Evolutionary conservation across 164 flowering plant genomes (phyloP).

Genomic region (Buxus sempervirens): DNA sequence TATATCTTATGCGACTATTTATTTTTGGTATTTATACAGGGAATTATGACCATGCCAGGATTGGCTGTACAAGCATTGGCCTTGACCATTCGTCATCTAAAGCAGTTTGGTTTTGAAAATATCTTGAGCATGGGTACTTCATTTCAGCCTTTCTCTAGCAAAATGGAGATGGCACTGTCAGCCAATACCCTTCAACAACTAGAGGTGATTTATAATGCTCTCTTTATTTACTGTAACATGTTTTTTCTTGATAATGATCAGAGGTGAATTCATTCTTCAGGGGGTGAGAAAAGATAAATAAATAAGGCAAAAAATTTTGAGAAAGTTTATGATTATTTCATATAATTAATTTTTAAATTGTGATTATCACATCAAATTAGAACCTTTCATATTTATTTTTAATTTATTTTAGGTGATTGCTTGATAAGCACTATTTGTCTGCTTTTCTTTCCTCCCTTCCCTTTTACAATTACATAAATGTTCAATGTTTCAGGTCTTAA

Average conservation of each 20-base stretch:
- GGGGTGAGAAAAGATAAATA: neutral
- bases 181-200: slow-evolving; percentile 89
- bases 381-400: too few species aligned
- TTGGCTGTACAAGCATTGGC: slow-evolving; percentile 86
- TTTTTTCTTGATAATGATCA: neutral
- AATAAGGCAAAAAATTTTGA: too few species aligned
- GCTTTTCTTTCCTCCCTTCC: too few species aligned
- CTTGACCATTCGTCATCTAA: slow-evolving; percentile 65
- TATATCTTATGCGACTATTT: neutral
- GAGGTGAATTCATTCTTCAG: neutral
- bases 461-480: neutral
- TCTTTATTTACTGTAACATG: neutral
- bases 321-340: too few species aligned
- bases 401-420: too few species aligned
- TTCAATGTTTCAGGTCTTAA: slow-evolving; percentile 44
- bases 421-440: too few species aligned
- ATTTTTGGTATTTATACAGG: slow-evolving; percentile 38
- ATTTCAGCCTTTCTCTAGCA: slow-evolving; percentile 67
- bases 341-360: too few species aligned
- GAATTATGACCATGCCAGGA: slow-evolving; percentile 70
- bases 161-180: slow-evolving; percentile 73
- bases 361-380: too few species aligned
- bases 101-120: slow-evolving; percentile 85
- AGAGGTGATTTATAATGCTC: slow-evolving; percentile 48
- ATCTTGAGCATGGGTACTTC: slow-evolving; percentile 62